A percentile compares a stretch with the other conserved stretches of the same genome.
Evolutionary conservation across 2,329 filamentous ascomycete species (phyloP).

Genomic region (Colletotrichum navitas): DNA sequence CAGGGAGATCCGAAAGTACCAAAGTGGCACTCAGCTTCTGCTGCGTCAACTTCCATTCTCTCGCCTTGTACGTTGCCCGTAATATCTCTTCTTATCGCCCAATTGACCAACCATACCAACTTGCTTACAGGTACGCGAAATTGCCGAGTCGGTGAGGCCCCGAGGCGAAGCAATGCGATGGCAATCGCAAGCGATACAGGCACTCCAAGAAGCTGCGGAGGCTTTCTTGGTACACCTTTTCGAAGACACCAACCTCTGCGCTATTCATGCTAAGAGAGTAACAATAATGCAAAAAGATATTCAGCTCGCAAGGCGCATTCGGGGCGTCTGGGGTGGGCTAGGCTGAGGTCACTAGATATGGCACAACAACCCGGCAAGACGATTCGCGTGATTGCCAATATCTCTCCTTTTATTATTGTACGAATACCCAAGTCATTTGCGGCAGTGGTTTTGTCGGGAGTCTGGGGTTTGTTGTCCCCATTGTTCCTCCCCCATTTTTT

Average conservation of each 20-base stretch:
- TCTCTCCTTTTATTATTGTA: neutral
- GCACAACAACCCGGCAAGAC: too few species aligned
- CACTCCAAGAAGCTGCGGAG: constrained; percentile 95
- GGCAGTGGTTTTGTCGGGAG: constrained; percentile 8
- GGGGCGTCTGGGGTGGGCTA: constrained; percentile 80
- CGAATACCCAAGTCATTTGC: constrained; percentile 23
- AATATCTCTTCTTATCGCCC: neutral
- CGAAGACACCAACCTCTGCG: constrained; percentile 95
- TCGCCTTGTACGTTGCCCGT: constrained; percentile 68
- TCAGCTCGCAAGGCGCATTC: constrained; percentile 86
- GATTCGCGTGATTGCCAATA: neutral
- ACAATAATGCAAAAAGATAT: constrained; percentile 99
- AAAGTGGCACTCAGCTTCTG: constrained; percentile 89
- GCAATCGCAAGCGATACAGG: constrained; percentile 95
- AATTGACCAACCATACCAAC: constrained; percentile 9
- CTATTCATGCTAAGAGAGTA: constrained; percentile 95
- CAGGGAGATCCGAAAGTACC: constrained; percentile 91
- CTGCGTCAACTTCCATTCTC: constrained; percentile 85
- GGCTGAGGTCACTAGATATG: constrained; percentile 55
- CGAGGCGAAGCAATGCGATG: constrained; percentile 82
- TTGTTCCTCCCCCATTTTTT: neutral
- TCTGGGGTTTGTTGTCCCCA: constrained; percentile 9
- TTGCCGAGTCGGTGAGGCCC: constrained; percentile 74
- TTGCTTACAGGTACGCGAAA: constrained; percentile 72
- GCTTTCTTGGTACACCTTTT: constrained; percentile 97